phyloP scores from a whole-genome alignment of 148 eudicot genomes.

The Mesembryanthemum crystallinum region DNA sequence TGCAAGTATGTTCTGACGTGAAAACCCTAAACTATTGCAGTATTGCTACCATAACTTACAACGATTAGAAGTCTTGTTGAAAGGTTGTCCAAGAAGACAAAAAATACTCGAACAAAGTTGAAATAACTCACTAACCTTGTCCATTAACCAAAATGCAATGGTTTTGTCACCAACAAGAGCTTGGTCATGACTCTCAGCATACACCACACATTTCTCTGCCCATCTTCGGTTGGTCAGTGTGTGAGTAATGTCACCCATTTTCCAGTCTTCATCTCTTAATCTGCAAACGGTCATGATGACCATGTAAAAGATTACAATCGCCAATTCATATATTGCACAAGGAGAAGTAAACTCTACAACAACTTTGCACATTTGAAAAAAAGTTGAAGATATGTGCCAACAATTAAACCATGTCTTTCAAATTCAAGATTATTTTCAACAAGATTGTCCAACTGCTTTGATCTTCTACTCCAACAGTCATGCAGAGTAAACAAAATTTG shows the following conservation, averaged over 20 bases:
- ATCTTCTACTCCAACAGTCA: constrained; percentile 2
- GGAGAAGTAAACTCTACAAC: neutral
- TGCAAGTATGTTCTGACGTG: neutral
- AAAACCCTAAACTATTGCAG: neutral
- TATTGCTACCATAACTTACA: neutral
- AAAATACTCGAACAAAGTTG: neutral
- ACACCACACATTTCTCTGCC: constrained; percentile 80
- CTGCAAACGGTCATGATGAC: constrained; percentile 35
- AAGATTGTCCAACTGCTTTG: neutral
- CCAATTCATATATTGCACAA: constrained; percentile 4
- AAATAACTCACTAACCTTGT: constrained; percentile 58
- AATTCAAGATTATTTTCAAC: neutral
- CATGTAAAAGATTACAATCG: neutral
- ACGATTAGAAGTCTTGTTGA: neutral
- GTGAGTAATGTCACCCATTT: constrained; percentile 80
- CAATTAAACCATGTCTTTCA: neutral
- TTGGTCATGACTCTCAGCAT: constrained; percentile 99
- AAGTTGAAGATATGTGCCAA: neutral
- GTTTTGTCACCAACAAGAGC: constrained; percentile 99
- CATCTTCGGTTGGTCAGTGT: constrained; percentile 93
- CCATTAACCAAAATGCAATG: constrained; percentile 99
- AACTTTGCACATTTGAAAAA: neutral
- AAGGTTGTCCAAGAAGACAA: neutral
- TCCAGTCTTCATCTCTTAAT: constrained; percentile 92
- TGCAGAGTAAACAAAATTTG: neutral